Percentiles rank a stretch among this genome's conserved stretches.
phyloP scores from a whole-genome alignment of 2,329 filamentous ascomycete genomes.

The Diaporthe sp. region DNA sequence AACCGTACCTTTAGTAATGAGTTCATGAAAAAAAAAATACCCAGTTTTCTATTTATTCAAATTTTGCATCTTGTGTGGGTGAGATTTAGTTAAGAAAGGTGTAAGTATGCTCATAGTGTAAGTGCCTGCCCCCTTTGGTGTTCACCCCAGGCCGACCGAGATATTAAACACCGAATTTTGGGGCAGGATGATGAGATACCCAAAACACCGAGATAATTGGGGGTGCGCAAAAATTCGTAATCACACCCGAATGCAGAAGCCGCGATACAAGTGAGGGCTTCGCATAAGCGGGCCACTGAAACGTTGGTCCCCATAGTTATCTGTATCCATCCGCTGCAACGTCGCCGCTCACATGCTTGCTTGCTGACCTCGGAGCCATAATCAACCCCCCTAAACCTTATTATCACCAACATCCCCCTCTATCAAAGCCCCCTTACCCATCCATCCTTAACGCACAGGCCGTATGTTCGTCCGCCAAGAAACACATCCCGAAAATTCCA shows the following conservation, averaged over 20 bases:
- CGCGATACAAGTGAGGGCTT: neutral
- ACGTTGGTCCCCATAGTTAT: neutral
- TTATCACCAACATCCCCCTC: neutral
- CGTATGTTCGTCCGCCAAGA: neutral
- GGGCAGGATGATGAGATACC: neutral
- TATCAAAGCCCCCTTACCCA: too few relatives aligned
- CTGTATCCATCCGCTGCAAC: slow-evolving; percentile 19
- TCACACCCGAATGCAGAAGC: neutral
- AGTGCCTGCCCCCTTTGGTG: neutral
- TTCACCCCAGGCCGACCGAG: neutral
- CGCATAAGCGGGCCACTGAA: neutral
- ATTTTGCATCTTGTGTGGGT: neutral
- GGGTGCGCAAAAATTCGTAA: neutral
- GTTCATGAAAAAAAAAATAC: slow-evolving; percentile 17
- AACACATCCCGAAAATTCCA: too few relatives aligned
- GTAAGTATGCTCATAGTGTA: too few relatives aligned
- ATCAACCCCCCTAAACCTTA: neutral
- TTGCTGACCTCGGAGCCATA: neutral
- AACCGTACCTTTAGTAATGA: neutral
- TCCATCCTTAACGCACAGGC: neutral
- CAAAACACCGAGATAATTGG: neutral
- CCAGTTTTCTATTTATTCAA: neutral
- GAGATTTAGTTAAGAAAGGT: neutral
- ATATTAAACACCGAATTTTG: neutral
- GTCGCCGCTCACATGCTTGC: slow-evolving; percentile 1